A percentile compares a stretch with the other conserved stretches of the same genome.
Conservation (phyloP, 1,284 basidiomycete genomes). For the Heterobasidion irregulare region DNA sequence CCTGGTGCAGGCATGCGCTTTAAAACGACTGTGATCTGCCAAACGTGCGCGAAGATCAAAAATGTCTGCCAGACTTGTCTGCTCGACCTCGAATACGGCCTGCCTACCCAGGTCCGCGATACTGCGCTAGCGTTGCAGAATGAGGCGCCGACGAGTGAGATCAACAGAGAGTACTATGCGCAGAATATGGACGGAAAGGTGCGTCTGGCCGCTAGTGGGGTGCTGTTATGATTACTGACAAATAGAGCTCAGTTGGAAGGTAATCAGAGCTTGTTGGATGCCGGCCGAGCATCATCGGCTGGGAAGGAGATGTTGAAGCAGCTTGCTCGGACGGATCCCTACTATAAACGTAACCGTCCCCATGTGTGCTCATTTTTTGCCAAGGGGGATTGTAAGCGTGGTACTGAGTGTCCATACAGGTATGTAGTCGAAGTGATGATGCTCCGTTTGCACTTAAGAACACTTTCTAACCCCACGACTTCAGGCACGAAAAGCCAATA, state of each 20-base stretch:
- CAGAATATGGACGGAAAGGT: conserved; percentile 93
- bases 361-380: conserved; percentile 94
- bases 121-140: conserved; percentile 85
- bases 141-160: conserved; percentile 90
- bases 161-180: conserved; percentile 96
- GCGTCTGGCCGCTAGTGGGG: conserved; percentile 14
- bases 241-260: conserved; percentile 46
- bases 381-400: conserved; percentile 92
- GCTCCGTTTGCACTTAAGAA: not conserved
- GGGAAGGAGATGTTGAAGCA: conserved; percentile 96
- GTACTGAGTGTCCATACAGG: conserved; percentile 88
- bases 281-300: conserved; percentile 62
- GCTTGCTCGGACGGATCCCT: conserved; percentile 87
- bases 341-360: conserved; percentile 94
- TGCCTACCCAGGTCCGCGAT: conserved; percentile 96
- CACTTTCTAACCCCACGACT: not conserved
- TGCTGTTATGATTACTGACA: not conserved
- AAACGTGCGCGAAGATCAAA: conserved; percentile 98
- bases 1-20: conserved; percentile 89
- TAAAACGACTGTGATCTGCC: conserved; percentile 98
- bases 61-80: conserved; percentile 99
- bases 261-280: conserved; percentile 59
- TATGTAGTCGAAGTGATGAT: conserved; percentile 19
- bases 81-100: conserved; percentile 90
- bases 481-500: conserved; percentile 81